Evolutionary conservation across 2,329 filamentous ascomycete species (phyloP), one percentile per base, ranked within the genome.

Genomic region (Xylariaceae sp.): DNA sequence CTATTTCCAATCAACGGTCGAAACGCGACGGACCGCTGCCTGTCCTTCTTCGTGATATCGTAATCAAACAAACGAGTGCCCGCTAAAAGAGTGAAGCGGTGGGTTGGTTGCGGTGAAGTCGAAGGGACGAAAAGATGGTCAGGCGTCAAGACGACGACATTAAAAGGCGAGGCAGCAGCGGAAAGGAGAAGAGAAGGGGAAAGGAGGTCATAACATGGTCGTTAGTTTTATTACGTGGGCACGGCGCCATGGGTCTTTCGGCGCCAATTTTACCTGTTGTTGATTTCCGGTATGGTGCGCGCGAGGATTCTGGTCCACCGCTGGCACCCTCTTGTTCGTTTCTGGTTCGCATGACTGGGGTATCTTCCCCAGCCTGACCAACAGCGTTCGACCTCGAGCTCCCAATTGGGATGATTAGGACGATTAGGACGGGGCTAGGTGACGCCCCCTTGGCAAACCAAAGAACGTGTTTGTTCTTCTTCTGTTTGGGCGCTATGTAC

Each of bases 71-170:
- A 83, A 84, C 67, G 81, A 85, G 71, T 80, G 82, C 77, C 85
- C 84, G 85, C 85, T 88, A 69, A 89, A 88, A 65, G 85, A 87
- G 80, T 87, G 83, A 86, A 86, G 82, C 82, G 81, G 81, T 82
- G 59, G 65, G 71, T 60, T 54, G 55, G 58, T 53, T 56, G 26
- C 33, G 60, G 59, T 55, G 56, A 63, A 70, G 69, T 61, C 62
- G 69, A 69, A 67, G 67, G 59, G 66, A 68, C 65, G 69, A 73
- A 24, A 71, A 71, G 67, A 64, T 57, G 63, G 60, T 63, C 64
- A 66, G 65, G 63, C 65, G 69, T 65, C 68, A 63, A n/a, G 66
- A 67, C 66, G 65, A 67, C 64, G 70, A 69, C 66, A 70, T 71
- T 64, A 56, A 59, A 42, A 60, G 62, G 61, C 59, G 50, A 60